Base-by-base conservation (phyloP, 305 asterid species). In the Fraxinus latifolia region DNA sequence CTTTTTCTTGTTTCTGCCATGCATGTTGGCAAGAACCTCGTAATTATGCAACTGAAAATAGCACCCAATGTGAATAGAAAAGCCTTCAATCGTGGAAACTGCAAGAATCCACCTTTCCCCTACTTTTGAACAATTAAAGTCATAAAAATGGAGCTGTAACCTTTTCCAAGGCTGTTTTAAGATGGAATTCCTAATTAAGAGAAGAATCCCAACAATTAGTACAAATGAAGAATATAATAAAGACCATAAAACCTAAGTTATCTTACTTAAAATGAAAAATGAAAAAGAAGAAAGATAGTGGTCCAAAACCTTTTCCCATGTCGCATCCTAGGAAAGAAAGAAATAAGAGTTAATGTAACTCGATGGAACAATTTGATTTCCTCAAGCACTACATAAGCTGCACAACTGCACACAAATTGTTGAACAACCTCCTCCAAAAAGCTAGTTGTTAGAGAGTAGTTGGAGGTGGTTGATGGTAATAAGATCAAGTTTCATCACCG, bases 271-370 rank as follows among this genome's bases (percentile, higher is more conserved):
- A 39, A 36, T 53, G 27, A 33, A 70, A 75, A 6, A 85, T 47
- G 42, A 81, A 83, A 83, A 81, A 79, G 55, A 87, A 67, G 19
- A 76, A 74, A 83, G 77, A 78, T 72, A 83, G 85, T 82, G 74
- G 74, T 12, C 87, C 58, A 84, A 36, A 68, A 65, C 83, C 78
- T 86, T 85, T 76, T 32, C 50, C 77, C 58, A 6, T 80, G 70
- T 81, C 83, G 93, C 84, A 89, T 90, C 93, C 93, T 86, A 90
- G 86, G 93, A 85, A 79, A 39, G 74, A 68, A 68, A 68, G 23
- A 27, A 68, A 31, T 14, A 27, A 12, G 37, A 67, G 7, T 25
- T 67, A 67, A 25, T 29, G 19, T 68, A 68, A 29, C 36, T 11
- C 6, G 7, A 67, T 25, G 74, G 27, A 67, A 67, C 74, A 68